Conservation (phyloP, 306 rosid species). For the Vigna unguiculata region DNA sequence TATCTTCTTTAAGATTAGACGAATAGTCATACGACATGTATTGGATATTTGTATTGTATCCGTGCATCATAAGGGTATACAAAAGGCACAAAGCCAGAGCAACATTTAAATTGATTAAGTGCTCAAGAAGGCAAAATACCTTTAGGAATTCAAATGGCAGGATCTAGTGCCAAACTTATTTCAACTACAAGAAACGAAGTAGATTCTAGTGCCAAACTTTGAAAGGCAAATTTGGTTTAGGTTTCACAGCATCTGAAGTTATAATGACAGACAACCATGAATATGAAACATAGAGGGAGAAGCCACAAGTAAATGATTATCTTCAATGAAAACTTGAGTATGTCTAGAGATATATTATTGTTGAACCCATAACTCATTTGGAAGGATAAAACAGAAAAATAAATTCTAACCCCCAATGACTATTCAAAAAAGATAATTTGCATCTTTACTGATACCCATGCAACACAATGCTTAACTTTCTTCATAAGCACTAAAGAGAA, state of each 20-base stretch:
- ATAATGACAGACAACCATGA: background rate
- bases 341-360: background rate
- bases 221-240: conserved; percentile 25
- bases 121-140: background rate
- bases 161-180: conserved; percentile 15
- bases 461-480: background rate
- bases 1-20: too few species aligned
- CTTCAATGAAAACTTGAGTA: conserved; percentile 32
- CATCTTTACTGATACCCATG: background rate
- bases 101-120: background rate
- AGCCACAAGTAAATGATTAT: background rate
- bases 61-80: background rate
- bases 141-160: conserved; percentile 2
- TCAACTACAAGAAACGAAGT: background rate
- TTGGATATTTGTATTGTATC: too few species aligned
- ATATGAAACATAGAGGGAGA: background rate
- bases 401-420: background rate
- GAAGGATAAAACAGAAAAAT: conserved; percentile 9
- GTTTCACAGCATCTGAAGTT: background rate
- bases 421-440: background rate
- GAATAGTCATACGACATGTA: too few species aligned
- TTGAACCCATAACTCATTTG: conserved; percentile 8
- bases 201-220: background rate
- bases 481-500: background rate
- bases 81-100: conserved; percentile 9